phyloP scores from a whole-genome alignment of 495 filamentous ascomycete genomes.

The Rhypophila decipiens region DNA sequence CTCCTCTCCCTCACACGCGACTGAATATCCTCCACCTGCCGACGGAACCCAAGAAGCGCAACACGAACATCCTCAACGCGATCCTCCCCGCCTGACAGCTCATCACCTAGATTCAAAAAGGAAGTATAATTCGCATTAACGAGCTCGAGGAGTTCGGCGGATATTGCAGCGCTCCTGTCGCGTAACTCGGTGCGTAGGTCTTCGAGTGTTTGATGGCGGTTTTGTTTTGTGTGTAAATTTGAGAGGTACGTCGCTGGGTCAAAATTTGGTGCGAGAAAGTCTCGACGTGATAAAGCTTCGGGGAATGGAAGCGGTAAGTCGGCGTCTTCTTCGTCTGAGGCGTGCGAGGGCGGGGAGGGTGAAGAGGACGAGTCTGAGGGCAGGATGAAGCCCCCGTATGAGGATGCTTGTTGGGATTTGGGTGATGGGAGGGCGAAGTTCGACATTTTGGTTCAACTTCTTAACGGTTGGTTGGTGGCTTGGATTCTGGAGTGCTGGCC shows the following conservation, averaged over 20 bases:
- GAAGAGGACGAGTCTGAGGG: constrained; percentile 23
- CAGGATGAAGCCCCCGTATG: constrained; percentile 24
- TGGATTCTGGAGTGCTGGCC: no score
- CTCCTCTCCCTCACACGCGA: constrained; percentile 42
- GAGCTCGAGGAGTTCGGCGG: constrained; percentile 80
- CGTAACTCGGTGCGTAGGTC: constrained; percentile 85
- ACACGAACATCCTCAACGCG: constrained; percentile 87
- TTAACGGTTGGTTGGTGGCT: no score
- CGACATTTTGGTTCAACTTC: no score
- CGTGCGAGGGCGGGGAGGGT: constrained; percentile 32
- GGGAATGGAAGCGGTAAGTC: constrained; percentile 75
- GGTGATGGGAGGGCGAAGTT: constrained; percentile 25
- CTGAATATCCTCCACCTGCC: constrained; percentile 60
- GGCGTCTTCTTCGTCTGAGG: constrained; percentile 49
- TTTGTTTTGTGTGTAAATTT: constrained; percentile 46
- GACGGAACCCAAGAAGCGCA: constrained; percentile 73
- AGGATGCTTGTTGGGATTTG: constrained; percentile 23
- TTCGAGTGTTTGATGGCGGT: constrained; percentile 87
- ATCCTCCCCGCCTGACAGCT: constrained; percentile 82
- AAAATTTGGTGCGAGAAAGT: constrained; percentile 76
- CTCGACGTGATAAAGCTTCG: constrained; percentile 65
- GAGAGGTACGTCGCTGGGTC: constrained; percentile 77
- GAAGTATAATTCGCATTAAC: constrained; percentile 92
- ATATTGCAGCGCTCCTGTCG: constrained; percentile 63
- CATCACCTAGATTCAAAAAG: constrained; percentile 75